phyloP scores from a whole-genome alignment of 2,329 filamentous ascomycete genomes.

The Chlorencoelia australis region DNA sequence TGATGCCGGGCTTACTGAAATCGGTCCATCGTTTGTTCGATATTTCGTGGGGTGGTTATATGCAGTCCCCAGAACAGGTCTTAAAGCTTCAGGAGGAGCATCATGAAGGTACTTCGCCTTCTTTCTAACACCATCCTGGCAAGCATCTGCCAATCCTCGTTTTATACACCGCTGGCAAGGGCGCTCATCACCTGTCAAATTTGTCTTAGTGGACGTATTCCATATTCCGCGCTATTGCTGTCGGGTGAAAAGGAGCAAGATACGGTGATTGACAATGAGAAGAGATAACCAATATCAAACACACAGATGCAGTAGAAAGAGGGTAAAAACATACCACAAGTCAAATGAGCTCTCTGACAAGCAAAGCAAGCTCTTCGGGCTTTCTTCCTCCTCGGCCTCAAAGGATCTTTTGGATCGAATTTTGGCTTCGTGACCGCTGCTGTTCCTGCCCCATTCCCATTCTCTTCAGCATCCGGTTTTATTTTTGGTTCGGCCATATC shows the following conservation, averaged over 20 bases:
- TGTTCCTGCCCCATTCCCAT: slow-evolving; percentile 27
- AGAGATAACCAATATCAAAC: slow-evolving; percentile 5
- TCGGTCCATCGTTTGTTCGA: slow-evolving; percentile 15
- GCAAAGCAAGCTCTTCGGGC: slow-evolving; percentile 91
- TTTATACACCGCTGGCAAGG: slow-evolving; percentile 93
- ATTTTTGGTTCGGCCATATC: slow-evolving; percentile 27
- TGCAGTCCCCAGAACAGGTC: slow-evolving; percentile 70
- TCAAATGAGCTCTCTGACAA: slow-evolving; percentile 93
- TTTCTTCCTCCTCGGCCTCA: slow-evolving; percentile 87
- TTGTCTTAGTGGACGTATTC: too few species aligned
- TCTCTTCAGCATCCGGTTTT: slow-evolving; percentile 23
- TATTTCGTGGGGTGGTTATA: slow-evolving; percentile 49
- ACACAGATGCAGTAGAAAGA: too few species aligned
- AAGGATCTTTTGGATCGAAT: slow-evolving; percentile 78
- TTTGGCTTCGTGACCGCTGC: slow-evolving; percentile 46
- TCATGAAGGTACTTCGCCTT: slow-evolving; percentile 99
- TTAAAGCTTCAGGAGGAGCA: slow-evolving; percentile 77
- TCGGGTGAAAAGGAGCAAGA: slow-evolving; percentile 8
- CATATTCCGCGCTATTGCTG: slow-evolving; percentile 11
- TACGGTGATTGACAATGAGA: slow-evolving; percentile 4
- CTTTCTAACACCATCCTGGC: slow-evolving; percentile 93
- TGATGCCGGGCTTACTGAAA: slow-evolving; percentile 19
- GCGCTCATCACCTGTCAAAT: slow-evolving; percentile 70
- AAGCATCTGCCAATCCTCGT: slow-evolving; percentile 79
- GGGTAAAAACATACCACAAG: slow-evolving; percentile 90